A percentile compares a stretch with the other conserved stretches of the same genome.
Conservation (phyloP, 768 basidiomycete species). For the Mycena maculata region DNA sequence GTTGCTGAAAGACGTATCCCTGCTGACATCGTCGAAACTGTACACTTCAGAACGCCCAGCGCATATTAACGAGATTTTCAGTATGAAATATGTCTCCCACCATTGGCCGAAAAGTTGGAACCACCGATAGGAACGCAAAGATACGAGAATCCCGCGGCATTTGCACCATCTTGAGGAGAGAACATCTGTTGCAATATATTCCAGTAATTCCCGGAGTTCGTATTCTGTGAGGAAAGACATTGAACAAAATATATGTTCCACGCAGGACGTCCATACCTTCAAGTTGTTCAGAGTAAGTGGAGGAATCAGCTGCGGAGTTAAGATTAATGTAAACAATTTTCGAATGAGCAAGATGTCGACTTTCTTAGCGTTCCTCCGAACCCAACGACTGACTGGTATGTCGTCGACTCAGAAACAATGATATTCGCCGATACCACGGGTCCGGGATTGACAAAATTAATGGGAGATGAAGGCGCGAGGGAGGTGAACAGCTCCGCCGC, state of each 20-base stretch:
- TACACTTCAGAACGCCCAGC: constrained; percentile 55
- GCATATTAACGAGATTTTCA: not conserved
- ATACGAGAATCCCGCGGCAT: constrained; percentile 59
- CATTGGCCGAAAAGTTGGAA: constrained; percentile 72
- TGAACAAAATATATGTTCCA: not conserved
- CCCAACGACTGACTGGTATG: constrained; percentile 72
- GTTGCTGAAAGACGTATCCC: constrained; percentile 66
- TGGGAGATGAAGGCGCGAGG: constrained; percentile 56
- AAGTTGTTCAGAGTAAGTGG: constrained; percentile 71
- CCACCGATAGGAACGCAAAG: constrained; percentile 75
- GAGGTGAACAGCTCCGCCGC: constrained; percentile 63
- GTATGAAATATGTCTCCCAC: constrained; percentile 46
- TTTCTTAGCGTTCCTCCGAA: constrained; percentile 76
- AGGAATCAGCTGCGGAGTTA: constrained; percentile 72
- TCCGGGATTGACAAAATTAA: constrained; percentile 69
- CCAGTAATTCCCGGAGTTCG: constrained; percentile 69
- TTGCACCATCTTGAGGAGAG: constrained; percentile 66
- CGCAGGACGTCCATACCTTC: constrained; percentile 57
- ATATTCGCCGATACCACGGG: constrained; percentile 71
- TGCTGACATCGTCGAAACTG: constrained; percentile 69
- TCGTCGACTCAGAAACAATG: constrained; percentile 61
- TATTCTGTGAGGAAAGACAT: constrained; percentile 46
- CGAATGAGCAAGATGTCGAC: too few relatives aligned
- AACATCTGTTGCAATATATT: constrained; percentile 69
- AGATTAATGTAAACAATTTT: too few relatives aligned